phyloP scores from a whole-genome alignment of 2,329 filamentous ascomycete genomes.

The Epichloe sibirici region DNA sequence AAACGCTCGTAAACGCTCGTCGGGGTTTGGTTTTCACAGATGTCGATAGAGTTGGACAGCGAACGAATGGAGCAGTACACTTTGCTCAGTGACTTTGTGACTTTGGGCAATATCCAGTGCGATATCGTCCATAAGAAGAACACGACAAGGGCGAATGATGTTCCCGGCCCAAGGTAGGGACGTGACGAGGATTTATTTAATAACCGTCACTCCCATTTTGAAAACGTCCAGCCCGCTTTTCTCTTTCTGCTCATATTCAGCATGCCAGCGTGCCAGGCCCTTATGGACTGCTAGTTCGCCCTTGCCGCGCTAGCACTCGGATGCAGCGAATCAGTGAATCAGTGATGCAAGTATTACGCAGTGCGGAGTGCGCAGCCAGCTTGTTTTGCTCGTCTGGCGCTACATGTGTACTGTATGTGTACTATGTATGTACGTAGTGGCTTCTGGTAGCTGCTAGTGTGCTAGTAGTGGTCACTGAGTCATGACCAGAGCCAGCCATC shows the following conservation, averaged over 20 bases:
- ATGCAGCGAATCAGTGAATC: not conserved
- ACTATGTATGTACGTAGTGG: too few species aligned
- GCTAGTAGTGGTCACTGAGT: too few species aligned
- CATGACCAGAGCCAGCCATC: too few species aligned
- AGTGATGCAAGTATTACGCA: not conserved
- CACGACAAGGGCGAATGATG: not conserved
- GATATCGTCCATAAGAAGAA: not conserved
- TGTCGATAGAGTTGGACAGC: too few species aligned
- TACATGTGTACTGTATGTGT: too few species aligned
- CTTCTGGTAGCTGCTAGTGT: too few species aligned
- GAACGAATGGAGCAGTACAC: too few species aligned
- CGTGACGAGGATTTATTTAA: not conserved
- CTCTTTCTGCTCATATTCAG: not conserved
- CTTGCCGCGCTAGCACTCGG: too few species aligned
- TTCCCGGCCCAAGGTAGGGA: not conserved
- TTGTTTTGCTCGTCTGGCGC: not conserved
- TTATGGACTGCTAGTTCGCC: not conserved
- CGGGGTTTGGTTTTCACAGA: too few species aligned
- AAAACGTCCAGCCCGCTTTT: not conserved
- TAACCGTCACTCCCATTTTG: not conserved
- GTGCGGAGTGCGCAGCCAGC: not conserved
- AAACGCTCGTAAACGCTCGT: too few species aligned
- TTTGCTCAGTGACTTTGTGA: too few species aligned
- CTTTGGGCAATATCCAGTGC: too few species aligned
- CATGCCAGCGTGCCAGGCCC: not conserved